Base-by-base conservation (phyloP, 495 filamentous ascomycete genomes). In the Cairneyella variabilis region DNA sequence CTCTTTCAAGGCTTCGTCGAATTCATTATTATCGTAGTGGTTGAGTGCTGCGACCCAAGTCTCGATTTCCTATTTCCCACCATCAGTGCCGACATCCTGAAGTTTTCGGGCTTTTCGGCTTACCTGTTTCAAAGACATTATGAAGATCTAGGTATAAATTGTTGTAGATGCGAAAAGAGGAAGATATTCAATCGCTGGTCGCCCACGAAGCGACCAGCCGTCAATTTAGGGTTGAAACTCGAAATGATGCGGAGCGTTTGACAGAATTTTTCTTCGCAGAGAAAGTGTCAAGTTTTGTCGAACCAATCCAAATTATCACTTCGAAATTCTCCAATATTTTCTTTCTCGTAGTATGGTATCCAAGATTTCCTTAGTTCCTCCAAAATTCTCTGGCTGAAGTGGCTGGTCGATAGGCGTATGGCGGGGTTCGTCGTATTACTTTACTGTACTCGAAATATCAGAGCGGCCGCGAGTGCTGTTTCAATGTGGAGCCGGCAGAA, bases 21-120 rank as follows among this genome's bases (percentile, higher is more conserved):
- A 97, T 61, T 97, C 89, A 72, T 96, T 92, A 66, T 89, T 89
- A 71, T 99, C 93, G 73, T 97, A 99, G 64, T 86, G 84, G 50
- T 78, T 84, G 22, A 97, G 82, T 62, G 93, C 93, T 67, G 84
- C 77, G 54, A 97, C 95, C 93, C 93, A 99, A 28, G 89, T 93
- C 76, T 97, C 91, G 71, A 99, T 97, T 86, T 97, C 95, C 91
- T 98, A 47, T 7, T 57, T 9, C 17, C 21, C n/a, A 3, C n/a
- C 16, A 23, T 45, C 18, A 45, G 40, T 34, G 45, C 47, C 25
- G 40, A 58, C 25, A 48, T 58, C 16, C 60, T 36, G 53, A 38
- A 61, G 65, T 40, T 20, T 53, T 48, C 28, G 43, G 12, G 17
- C 28, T 39, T 48, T 26, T 46, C 20, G 27, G 66, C 80, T 66